phyloP scores from a whole-genome alignment of 75 land plant species.

The Pinus tabuliformis region DNA sequence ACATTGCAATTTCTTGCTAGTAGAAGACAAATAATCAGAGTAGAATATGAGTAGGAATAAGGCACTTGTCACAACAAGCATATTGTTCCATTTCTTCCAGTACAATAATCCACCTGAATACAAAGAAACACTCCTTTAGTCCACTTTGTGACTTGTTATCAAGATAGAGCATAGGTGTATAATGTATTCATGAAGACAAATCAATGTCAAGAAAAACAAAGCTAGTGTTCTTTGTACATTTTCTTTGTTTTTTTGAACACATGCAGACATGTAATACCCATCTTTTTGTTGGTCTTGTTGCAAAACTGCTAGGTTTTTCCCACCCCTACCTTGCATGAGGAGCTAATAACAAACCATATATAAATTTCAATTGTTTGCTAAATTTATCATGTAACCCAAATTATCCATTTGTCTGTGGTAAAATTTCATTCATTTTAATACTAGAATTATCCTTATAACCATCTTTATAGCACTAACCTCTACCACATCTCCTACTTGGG shows the following conservation, averaged over 20 bases:
- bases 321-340: slow-evolving; percentile 45
- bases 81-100: slow-evolving; percentile 43
- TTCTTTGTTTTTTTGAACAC: slow-evolving; percentile 28
- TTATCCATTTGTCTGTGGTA: background rate
- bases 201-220: slow-evolving; percentile 11
- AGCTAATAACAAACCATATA: slow-evolving; percentile 17
- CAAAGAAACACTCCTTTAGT: slow-evolving; percentile 32
- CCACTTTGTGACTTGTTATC: slow-evolving; percentile 26
- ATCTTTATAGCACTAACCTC: no score
- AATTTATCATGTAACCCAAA: background rate
- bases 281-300: slow-evolving; percentile 33
- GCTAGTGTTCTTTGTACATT: slow-evolving; percentile 25
- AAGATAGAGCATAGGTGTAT: slow-evolving; percentile 53
- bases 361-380: background rate
- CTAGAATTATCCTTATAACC: no score
- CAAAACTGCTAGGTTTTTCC: slow-evolving; percentile 15
- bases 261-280: slow-evolving; percentile 31
- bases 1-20: slow-evolving; percentile 25
- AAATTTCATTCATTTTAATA: no score
- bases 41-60: slow-evolving; percentile 33
- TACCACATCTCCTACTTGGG: no score
- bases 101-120: slow-evolving; percentile 47
- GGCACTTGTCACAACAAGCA: slow-evolving; percentile 47
- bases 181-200: slow-evolving; percentile 69
- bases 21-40: slow-evolving; percentile 25